Base-by-base conservation (phyloP, 805 yeast genomes). In the Pichia heedii region DNA sequence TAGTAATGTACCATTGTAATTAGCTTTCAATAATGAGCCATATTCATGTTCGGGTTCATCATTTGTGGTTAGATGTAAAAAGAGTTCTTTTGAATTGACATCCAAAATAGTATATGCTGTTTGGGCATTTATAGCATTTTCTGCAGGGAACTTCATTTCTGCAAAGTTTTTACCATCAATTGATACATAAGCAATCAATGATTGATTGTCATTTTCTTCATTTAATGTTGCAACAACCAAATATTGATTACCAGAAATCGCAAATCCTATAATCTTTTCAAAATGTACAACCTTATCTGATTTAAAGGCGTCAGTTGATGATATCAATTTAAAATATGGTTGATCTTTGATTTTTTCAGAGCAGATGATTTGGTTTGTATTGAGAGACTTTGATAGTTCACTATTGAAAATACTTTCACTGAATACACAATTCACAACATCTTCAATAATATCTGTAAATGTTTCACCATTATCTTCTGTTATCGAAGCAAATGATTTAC, bases 1-100 rank as follows among this genome's bases (percentile, higher is more conserved):
- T 57, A 85, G 89, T 6, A 83, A 76, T 0, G 97, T 87, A 48
- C 98, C 98, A 54, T 87, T 86, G 18, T 84, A 85, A 62, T 90
- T 89, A 2, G 96, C 86, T 56, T 90, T 90, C 56, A 93, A 68
- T 18, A 93, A 64, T 1, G 86, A 70, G 16, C 98, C 98, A 58
- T 60, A 80, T 54, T 86, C 93, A 10, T 63, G 54, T 15, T 72
- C 77, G 1, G 54, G 37, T 12, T 65, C 69, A 18, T 65, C 56
- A 52, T 69, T 69, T 0, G 89, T 81, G 4, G 96, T 84, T 8
- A 88, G 83, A 59, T 87, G 97, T 63, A 93, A 56, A 61, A 88
- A 83, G 5, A 93, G 69, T 2, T 95, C 76, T 27, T 80, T 74
- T 0, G 87, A 71, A 22, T 73, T 72, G 1, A 90, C 77, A 33